Evolutionary conservation across 2,329 filamentous ascomycete genomes (phyloP).

Genomic region (Colletotrichum sp.): DNA sequence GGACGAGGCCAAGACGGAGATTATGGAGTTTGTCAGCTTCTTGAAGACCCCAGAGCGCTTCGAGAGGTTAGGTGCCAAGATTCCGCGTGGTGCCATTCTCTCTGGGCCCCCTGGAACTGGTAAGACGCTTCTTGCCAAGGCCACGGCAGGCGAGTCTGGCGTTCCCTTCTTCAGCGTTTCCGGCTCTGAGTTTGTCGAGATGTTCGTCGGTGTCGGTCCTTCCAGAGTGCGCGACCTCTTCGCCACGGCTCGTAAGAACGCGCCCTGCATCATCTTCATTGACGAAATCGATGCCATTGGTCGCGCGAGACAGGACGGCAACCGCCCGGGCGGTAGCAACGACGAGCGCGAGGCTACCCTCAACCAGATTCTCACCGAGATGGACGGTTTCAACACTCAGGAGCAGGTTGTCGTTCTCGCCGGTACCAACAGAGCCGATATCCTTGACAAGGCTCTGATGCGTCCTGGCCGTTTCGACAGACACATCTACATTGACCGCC

Average conservation of each 20-base stretch:
- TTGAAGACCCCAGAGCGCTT: slow-evolving; percentile 92
- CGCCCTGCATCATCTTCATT: slow-evolving; percentile 99
- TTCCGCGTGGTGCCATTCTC: slow-evolving; percentile 93
- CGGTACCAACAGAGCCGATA: slow-evolving; percentile 93
- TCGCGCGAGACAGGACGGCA: slow-evolving; percentile 82
- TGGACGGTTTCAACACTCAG: slow-evolving; percentile 98
- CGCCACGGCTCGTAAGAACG: slow-evolving; percentile 90
- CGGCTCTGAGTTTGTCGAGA: slow-evolving; percentile 98
- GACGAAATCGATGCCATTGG: slow-evolving; percentile 99
- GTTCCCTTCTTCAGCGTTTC: slow-evolving; percentile 99
- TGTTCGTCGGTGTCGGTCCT: slow-evolving; percentile 98
- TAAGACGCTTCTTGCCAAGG: slow-evolving; percentile 97
- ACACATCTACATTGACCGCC: slow-evolving; percentile 92
- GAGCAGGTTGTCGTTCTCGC: slow-evolving; percentile 97
- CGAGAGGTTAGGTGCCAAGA: slow-evolving; percentile 94
- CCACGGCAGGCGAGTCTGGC: slow-evolving; percentile 93
- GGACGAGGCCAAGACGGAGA: slow-evolving; percentile 97
- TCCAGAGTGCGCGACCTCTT: slow-evolving; percentile 96
- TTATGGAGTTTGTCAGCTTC: slow-evolving; percentile 99
- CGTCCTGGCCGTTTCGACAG: slow-evolving; percentile 95
- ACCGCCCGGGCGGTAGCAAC: slow-evolving; percentile 72
- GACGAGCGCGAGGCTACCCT: slow-evolving; percentile 96
- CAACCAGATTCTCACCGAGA: slow-evolving; percentile 98
- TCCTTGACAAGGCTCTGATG: slow-evolving; percentile 92
- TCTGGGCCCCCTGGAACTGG: slow-evolving; percentile 98